Evolutionary conservation across 2,329 filamentous ascomycete genomes (phyloP).

Genomic region (Neonectria neomacrospora): DNA sequence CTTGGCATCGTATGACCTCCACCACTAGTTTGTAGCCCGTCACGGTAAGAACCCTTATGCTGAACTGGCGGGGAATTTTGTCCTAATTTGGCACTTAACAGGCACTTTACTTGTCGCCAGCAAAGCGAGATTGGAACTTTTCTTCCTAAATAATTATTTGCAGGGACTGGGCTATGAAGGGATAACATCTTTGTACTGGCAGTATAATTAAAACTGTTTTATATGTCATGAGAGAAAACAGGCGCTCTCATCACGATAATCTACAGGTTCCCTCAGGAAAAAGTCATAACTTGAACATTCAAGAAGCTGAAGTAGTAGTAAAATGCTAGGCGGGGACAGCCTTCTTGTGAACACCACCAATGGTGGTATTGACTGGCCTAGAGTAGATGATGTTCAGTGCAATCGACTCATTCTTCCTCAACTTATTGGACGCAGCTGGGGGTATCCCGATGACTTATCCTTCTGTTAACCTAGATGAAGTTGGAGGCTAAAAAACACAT

Average conservation of each 20-base stretch:
- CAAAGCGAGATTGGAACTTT: too few relatives aligned
- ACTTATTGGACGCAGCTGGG: not conserved
- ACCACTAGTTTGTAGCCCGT: too few relatives aligned
- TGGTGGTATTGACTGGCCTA: not conserved
- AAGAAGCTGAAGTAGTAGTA: not conserved
- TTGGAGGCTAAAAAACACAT: not conserved
- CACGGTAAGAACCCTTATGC: too few relatives aligned
- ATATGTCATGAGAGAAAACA: not conserved
- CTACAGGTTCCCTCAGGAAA: not conserved
- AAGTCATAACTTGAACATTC: not conserved
- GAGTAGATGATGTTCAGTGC: not conserved
- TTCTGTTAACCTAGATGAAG: not conserved
- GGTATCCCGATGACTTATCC: not conserved
- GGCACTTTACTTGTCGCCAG: too few relatives aligned
- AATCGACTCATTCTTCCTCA: not conserved
- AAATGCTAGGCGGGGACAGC: not conserved
- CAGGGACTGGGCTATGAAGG: too few relatives aligned
- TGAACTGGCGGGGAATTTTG: too few relatives aligned
- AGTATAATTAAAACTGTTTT: not conserved
- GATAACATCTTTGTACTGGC: not conserved
- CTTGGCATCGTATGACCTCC: too few relatives aligned
- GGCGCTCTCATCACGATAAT: not conserved
- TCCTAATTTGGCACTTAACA: too few relatives aligned
- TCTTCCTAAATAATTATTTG: too few relatives aligned
- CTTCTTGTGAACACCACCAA: not conserved